A percentile compares a stretch with the other conserved stretches of the same genome.
These are phyloP conservation scores for Nakazawaea wickerhamii DNA, from an alignment of 805 yeast species.

Conservation along the genomic window DNA sequence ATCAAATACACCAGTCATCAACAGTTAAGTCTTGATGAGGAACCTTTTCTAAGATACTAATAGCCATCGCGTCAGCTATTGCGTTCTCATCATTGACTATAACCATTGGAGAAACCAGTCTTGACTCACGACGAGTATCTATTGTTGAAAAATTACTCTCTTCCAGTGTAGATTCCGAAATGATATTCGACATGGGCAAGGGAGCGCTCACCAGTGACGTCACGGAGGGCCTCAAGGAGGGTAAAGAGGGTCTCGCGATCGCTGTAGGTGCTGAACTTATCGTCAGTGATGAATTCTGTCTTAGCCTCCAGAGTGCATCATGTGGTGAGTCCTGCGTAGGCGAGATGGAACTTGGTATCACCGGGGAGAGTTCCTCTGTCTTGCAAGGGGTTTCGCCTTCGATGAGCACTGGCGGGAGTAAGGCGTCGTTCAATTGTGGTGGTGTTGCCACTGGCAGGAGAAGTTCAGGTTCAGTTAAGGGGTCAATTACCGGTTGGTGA, in stretches of 20 bases:
- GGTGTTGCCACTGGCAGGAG: not conserved
- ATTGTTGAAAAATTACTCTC: not conserved
- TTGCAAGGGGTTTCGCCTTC: constrained; percentile 11
- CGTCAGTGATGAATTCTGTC: constrained; percentile 7
- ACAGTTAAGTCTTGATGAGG: constrained; percentile 8
- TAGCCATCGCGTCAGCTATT: constrained; percentile 17
- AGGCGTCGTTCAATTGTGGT: not conserved
- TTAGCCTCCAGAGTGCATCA: not conserved
- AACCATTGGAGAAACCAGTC: not conserved
- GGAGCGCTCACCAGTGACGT: constrained; percentile 1
- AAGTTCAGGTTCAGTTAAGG: too few relatives aligned
- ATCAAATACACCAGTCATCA: constrained; percentile 13
- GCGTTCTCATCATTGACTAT: constrained; percentile 11
- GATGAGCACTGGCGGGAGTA: constrained; percentile 10
- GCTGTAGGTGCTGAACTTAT: not conserved
- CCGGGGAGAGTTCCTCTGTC: constrained; percentile 10
- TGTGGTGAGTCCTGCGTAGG: too few relatives aligned
- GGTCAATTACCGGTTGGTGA: too few relatives aligned
- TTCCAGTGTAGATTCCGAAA: not conserved
- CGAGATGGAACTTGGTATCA: constrained; percentile 7
- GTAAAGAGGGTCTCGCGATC: not conserved
- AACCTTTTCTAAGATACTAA: constrained; percentile 15
- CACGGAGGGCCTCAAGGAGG: constrained; percentile 4
- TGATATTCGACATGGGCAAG: not conserved
- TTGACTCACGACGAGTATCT: not conserved